A percentile compares a stretch with the other conserved stretches of the same genome.
Conservation (phyloP, 1,284 basidiomycete genomes). For the Cutaneotrichosporon sp. region DNA sequence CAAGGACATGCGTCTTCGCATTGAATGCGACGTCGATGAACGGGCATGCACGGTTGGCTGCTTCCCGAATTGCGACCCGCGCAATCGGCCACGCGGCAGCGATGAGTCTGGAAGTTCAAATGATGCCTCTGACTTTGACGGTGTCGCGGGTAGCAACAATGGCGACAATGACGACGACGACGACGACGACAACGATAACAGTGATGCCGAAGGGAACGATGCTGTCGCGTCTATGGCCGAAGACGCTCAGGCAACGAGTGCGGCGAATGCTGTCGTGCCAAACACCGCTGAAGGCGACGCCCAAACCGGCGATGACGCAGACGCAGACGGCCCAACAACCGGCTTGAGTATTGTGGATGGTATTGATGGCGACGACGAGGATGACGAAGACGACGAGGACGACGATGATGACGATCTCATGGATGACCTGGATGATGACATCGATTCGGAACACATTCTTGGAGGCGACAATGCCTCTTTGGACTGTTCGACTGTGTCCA, state of each 20-base stretch:
- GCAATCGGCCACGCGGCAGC: too few relatives aligned
- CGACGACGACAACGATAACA: background rate
- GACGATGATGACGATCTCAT: background rate
- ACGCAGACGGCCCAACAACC: background rate
- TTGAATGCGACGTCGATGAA: background rate
- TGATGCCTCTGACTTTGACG: too few relatives aligned
- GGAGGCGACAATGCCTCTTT: too few relatives aligned
- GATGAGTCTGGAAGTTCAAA: too few relatives aligned
- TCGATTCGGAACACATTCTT: too few relatives aligned
- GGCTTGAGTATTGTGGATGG: too few relatives aligned
- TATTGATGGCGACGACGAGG: background rate
- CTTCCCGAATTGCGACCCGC: too few relatives aligned
- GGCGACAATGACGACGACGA: background rate
- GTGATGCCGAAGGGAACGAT: background rate
- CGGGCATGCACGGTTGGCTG: too few relatives aligned
- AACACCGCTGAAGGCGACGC: background rate
- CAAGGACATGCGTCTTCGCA: background rate
- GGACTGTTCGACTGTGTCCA: too few relatives aligned
- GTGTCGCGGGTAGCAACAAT: too few relatives aligned
- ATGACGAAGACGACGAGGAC: background rate
- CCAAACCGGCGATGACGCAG: background rate
- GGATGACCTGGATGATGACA: background rate
- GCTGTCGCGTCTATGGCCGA: background rate
- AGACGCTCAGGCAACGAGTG: too few relatives aligned
- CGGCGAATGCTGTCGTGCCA: too few relatives aligned